These are phyloP conservation scores for Fusarium torulosum DNA, from an alignment of 2,329 filamentous ascomycete genomes.

Conservation along the genomic window DNA sequence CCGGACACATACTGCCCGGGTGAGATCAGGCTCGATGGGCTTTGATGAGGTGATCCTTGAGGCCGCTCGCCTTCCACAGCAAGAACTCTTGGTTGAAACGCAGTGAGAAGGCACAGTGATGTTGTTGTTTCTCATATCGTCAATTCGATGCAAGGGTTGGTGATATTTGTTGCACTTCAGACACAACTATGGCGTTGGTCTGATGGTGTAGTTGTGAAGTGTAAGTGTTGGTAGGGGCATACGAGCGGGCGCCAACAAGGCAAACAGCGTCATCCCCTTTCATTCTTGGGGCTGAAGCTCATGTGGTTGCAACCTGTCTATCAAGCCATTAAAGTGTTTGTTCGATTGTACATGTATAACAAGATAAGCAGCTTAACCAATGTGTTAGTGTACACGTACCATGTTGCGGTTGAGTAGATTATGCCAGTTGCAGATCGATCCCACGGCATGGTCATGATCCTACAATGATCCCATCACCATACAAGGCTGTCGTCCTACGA, in stretches of 20 bases:
- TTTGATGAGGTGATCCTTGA: not conserved
- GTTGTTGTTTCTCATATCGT: not conserved
- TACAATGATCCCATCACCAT: not conserved
- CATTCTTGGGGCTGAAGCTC: not conserved
- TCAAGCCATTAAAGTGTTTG: not conserved
- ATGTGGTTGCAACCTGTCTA: not conserved
- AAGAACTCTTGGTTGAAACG: not conserved
- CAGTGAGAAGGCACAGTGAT: not conserved
- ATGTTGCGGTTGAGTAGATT: not conserved
- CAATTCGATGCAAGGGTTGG: not conserved
- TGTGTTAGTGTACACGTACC: not conserved
- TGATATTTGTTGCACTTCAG: not conserved
- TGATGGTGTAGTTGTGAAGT: not conserved
- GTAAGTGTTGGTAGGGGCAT: not conserved
- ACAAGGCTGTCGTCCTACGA: not conserved
- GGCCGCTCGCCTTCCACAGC: not conserved
- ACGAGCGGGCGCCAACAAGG: conserved; percentile 1
- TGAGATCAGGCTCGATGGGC: not conserved
- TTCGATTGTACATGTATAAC: not conserved
- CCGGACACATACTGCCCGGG: not conserved
- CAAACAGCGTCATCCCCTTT: not conserved
- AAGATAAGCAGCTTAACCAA: not conserved
- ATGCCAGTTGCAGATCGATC: not conserved
- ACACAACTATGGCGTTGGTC: not conserved
- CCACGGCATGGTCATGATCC: not conserved